phyloP scores from a whole-genome alignment of 2,329 filamentous ascomycete species.

The Pseudogymnoascus sp. region DNA sequence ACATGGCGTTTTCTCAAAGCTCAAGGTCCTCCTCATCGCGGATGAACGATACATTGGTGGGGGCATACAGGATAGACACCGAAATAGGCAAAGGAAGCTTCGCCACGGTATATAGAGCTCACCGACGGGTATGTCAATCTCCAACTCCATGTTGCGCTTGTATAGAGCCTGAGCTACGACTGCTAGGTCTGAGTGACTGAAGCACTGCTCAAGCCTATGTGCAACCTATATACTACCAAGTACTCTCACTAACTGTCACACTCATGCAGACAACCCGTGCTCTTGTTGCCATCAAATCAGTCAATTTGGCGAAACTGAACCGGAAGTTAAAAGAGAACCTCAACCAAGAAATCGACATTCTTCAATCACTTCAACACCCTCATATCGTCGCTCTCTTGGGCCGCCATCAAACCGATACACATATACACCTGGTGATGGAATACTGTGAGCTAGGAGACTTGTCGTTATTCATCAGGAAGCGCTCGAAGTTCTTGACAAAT shows the following conservation, averaged over 20 bases:
- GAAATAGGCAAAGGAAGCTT: slow-evolving; percentile 98
- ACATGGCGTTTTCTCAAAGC: slow-evolving; percentile 33
- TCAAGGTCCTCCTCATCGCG: slow-evolving; percentile 33
- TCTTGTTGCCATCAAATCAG: slow-evolving; percentile 91
- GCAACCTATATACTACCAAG: neutral
- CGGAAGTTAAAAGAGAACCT: slow-evolving; percentile 96
- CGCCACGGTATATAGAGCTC: slow-evolving; percentile 84
- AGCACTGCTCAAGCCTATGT: neutral
- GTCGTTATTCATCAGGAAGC: slow-evolving; percentile 92
- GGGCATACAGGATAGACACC: slow-evolving; percentile 68
- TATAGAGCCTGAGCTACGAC: neutral
- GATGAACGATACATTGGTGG: slow-evolving; percentile 42
- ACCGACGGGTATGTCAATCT: slow-evolving; percentile 61
- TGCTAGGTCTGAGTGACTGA: neutral
- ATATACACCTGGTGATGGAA: slow-evolving; percentile 98
- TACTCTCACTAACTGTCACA: neutral
- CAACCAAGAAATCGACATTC: slow-evolving; percentile 88
- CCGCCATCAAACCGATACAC: slow-evolving; percentile 75
- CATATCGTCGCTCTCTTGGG: slow-evolving; percentile 96
- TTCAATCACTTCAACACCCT: slow-evolving; percentile 87
- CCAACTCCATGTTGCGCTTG: neutral
- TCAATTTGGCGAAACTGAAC: slow-evolving; percentile 82
- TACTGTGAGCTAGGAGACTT: slow-evolving; percentile 94
- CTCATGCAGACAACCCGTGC: slow-evolving; percentile 60
- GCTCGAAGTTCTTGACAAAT: slow-evolving; percentile 70